Percentiles rank a stretch among this genome's conserved stretches.
phyloP scores from a whole-genome alignment of 169 alveolate species.

The Plasmodium cynomolgi region DNA sequence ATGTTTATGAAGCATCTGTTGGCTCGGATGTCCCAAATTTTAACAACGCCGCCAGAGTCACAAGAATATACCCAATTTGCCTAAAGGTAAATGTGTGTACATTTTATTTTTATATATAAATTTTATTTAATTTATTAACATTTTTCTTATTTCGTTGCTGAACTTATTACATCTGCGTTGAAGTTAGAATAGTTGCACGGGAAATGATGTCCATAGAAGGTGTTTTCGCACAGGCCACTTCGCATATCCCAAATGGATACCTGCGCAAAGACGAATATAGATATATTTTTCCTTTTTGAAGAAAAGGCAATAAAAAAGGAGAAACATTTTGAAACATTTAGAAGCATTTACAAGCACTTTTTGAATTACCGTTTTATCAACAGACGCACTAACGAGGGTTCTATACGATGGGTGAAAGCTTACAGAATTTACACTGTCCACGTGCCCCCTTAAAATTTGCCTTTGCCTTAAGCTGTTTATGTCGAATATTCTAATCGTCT shows the following conservation, averaged over 20 bases:
- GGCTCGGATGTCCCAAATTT: conserved; percentile 74
- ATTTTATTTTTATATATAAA: conserved; percentile 20
- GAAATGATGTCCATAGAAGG: conserved; percentile 71
- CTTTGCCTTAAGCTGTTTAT: conserved; percentile 72
- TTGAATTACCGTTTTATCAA: conserved; percentile 62
- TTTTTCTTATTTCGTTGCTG: conserved; percentile 5
- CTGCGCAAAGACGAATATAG: conserved; percentile 16
- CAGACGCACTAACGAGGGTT: conserved; percentile 72
- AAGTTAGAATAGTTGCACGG: conserved; percentile 67
- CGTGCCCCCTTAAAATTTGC: conserved; percentile 75
- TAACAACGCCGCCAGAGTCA: conserved; percentile 76
- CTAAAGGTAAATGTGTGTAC: conserved; percentile 42
- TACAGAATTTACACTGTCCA: conserved; percentile 72
- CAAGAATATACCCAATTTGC: conserved; percentile 70
- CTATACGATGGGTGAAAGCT: conserved; percentile 60
- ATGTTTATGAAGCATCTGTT: conserved; percentile 56
- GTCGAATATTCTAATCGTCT: conserved; percentile 73
- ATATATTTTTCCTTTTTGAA: conserved; percentile 2
- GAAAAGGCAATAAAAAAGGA: background rate
- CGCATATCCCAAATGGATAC: conserved; percentile 75
- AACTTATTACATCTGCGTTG: conserved; percentile 54
- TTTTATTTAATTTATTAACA: background rate
- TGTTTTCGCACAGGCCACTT: conserved; percentile 71
- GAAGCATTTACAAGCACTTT: background rate
- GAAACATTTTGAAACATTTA: background rate